Conservation (phyloP, 148 eudicot genomes). For the Rhododendron vialii region DNA sequence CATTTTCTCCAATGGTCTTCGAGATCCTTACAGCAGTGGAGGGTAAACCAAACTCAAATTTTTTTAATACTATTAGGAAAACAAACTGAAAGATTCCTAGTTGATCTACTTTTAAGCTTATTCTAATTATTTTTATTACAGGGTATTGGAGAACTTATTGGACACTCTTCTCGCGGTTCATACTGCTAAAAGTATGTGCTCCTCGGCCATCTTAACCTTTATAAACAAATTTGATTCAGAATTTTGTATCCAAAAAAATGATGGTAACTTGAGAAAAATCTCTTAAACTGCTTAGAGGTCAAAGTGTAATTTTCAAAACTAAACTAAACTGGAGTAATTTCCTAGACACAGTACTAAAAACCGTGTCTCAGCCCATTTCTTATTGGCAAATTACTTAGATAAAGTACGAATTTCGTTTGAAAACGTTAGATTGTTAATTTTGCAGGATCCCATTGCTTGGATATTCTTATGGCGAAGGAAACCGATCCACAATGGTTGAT, state of each 20-base stretch:
- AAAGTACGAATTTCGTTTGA: background rate
- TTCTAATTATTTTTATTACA: too few relatives aligned
- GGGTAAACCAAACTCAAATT: constrained; percentile 23
- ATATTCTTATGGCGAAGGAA: constrained; percentile 20
- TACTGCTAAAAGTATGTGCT: too few relatives aligned
- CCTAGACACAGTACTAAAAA: background rate
- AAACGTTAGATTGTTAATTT: background rate
- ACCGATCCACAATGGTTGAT: constrained; percentile 48
- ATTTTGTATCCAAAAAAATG: too few relatives aligned
- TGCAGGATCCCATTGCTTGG: constrained; percentile 55
- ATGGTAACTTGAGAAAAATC: too few relatives aligned
- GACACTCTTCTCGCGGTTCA: too few relatives aligned
- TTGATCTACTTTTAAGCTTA: too few relatives aligned
- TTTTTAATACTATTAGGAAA: background rate
- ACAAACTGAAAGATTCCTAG: background rate
- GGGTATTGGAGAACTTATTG: too few relatives aligned
- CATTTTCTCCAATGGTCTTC: constrained; percentile 52
- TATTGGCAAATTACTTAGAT: background rate
- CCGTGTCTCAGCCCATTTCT: background rate
- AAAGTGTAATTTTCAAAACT: background rate
- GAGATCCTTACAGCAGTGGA: constrained; percentile 47
- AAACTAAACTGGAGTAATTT: background rate
- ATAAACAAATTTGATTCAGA: too few relatives aligned
- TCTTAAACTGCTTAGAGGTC: background rate
- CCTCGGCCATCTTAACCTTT: too few relatives aligned